Conservation (phyloP, 228 moss, liverwort and hornwort species). For the Sphagnum magellanicum region DNA sequence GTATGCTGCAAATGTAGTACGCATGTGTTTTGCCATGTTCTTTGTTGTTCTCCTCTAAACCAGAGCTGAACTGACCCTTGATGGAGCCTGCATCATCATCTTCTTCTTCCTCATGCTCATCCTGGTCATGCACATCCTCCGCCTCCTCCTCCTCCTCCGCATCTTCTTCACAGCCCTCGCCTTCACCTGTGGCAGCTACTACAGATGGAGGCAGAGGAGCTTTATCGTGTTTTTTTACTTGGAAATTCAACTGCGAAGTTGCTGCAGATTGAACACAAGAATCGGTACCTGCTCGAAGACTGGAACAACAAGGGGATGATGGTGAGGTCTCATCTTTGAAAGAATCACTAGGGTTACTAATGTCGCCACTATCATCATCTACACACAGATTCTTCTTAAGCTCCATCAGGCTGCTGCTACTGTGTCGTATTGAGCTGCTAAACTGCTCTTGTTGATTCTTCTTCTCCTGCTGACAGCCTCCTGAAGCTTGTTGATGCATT, state of each 20-base stretch:
- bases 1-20: slow-evolving; percentile 65
- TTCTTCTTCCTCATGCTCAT: slow-evolving; percentile 17
- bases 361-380: slow-evolving; percentile 3
- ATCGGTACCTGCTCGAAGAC: slow-evolving; percentile 44
- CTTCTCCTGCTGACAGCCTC: background rate
- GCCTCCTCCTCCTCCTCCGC: too few relatives aligned
- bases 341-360: slow-evolving; percentile 7
- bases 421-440: slow-evolving; percentile 33
- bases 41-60: slow-evolving; percentile 32
- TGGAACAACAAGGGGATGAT: slow-evolving; percentile 6
- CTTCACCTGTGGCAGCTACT: slow-evolving; percentile 13
- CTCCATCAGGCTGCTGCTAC: background rate
- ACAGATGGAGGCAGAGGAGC: slow-evolving; percentile 20
- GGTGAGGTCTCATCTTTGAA: slow-evolving; percentile 24
- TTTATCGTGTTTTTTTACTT: background rate
- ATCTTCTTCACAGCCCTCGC: slow-evolving; percentile 21
- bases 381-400: slow-evolving; percentile 5
- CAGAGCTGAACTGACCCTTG: slow-evolving; percentile 16
- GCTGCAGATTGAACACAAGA: slow-evolving; percentile 19
- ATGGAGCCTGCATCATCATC: slow-evolving; percentile 19
- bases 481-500: too few relatives aligned
- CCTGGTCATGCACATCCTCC: slow-evolving; percentile 13
- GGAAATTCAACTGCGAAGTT: slow-evolving; percentile 52
- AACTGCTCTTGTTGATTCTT: slow-evolving; percentile 39
- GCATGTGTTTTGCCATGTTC: background rate